Percentiles rank a stretch among this genome's conserved stretches.
Conservation (phyloP, 805 yeast genomes). For the Candida ascalaphidarum region DNA sequence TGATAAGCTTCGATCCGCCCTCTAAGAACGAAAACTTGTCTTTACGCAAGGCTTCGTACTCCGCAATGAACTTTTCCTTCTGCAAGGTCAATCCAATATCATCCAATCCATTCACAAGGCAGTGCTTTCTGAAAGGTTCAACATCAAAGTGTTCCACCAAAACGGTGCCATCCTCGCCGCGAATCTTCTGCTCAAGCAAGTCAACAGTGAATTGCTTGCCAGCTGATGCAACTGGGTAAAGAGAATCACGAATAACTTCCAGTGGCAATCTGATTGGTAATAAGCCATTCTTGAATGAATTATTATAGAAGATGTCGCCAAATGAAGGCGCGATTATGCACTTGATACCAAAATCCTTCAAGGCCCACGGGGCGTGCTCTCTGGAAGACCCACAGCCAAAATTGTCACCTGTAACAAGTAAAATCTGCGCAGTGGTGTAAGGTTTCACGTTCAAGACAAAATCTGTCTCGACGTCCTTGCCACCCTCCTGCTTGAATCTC, state of each 20-base stretch:
- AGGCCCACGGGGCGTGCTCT: slow-evolving; percentile 99
- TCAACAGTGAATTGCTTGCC: slow-evolving; percentile 73
- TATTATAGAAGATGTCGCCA: slow-evolving; percentile 96
- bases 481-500: slow-evolving; percentile 63
- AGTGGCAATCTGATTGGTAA: slow-evolving; percentile 88
- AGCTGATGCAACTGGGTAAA: slow-evolving; percentile 71
- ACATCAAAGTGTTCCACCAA: slow-evolving; percentile 78
- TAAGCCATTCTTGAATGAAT: slow-evolving; percentile 93
- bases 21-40: slow-evolving; percentile 85
- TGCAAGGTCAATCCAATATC: slow-evolving; percentile 94
- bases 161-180: slow-evolving; percentile 47
- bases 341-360: slow-evolving; percentile 94
- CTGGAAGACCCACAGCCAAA: slow-evolving; percentile 99
- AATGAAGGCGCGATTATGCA: slow-evolving; percentile 96
- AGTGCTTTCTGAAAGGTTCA: slow-evolving; percentile 89
- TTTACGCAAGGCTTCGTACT: slow-evolving; percentile 72
- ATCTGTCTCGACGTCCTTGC: slow-evolving; percentile 77
- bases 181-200: slow-evolving; percentile 78
- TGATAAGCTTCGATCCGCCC: slow-evolving; percentile 67
- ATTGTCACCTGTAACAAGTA: slow-evolving; percentile 92
- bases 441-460: slow-evolving; percentile 84
- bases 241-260: slow-evolving; percentile 58
- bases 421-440: slow-evolving; percentile 68
- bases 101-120: slow-evolving; percentile 89
- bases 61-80: slow-evolving; percentile 67